phyloP scores from a whole-genome alignment of 2,329 filamentous ascomycete species.

The Fusarium sterilihyphosum region DNA sequence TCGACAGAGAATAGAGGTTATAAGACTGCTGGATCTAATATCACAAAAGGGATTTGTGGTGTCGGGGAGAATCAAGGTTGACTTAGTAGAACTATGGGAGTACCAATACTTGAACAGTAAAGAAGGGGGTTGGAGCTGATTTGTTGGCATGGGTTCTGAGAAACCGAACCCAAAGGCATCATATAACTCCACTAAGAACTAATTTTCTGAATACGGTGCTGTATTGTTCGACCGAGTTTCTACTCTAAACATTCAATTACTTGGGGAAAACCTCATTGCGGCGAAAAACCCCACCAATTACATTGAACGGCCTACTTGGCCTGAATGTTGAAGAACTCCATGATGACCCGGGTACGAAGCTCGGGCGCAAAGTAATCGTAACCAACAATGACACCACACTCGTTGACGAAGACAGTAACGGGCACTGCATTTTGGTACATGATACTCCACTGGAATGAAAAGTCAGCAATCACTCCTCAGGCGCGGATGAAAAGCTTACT shows the following conservation, averaged over 20 bases:
- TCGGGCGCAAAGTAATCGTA: slow-evolving; percentile 49
- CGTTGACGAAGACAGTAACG: slow-evolving; percentile 49
- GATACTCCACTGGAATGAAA: slow-evolving; percentile 46
- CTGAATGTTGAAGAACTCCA: slow-evolving; percentile 46
- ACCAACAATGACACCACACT: slow-evolving; percentile 48
- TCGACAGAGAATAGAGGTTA: background rate
- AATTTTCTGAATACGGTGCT: fast-evolving
- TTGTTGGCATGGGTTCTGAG: fast-evolving
- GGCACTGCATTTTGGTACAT: slow-evolving; percentile 50
- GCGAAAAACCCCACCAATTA: background rate
- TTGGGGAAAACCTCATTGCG: background rate
- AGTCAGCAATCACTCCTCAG: background rate
- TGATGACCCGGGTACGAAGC: slow-evolving; percentile 44
- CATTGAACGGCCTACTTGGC: background rate
- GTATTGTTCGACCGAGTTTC: background rate
- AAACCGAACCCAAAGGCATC: fast-evolving
- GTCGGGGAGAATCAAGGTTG: slow-evolving; percentile 31
- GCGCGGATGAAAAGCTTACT: slow-evolving; percentile 11
- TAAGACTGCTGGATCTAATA: slow-evolving; percentile 15
- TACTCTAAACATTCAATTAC: background rate
- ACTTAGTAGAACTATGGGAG: slow-evolving; percentile 38
- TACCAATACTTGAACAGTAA: background rate
- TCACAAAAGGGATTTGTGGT: slow-evolving; percentile 38
- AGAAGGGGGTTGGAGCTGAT: background rate
- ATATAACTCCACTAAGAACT: fast-evolving